A percentile compares a stretch with the other conserved stretches of the same genome.
Evolutionary conservation across 768 basidiomycete genomes (phyloP).

Genomic region (Imleria badia): DNA sequence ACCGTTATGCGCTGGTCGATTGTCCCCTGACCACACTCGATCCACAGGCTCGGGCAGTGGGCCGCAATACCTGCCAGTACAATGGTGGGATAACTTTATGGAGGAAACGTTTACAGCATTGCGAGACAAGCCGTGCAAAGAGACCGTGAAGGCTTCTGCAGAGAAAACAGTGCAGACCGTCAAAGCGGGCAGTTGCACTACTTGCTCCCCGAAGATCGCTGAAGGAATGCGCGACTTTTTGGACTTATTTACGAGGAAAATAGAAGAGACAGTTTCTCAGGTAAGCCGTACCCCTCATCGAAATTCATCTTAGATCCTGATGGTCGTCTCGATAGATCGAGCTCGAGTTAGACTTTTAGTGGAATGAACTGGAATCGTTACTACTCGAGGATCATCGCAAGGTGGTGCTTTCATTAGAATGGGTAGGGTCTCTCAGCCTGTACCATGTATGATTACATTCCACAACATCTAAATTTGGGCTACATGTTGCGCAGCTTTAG

Average conservation of each 20-base stretch:
- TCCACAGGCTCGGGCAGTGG: too few species aligned
- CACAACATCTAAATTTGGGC: neutral
- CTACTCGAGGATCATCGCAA: neutral
- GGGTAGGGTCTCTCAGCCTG: neutral
- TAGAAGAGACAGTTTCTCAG: too few species aligned
- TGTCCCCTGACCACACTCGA: too few species aligned
- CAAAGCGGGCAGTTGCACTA: neutral
- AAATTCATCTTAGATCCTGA: neutral
- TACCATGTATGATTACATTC: neutral
- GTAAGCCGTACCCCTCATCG: neutral
- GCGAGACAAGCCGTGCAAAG: neutral
- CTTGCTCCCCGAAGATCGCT: slow-evolving; percentile 1
- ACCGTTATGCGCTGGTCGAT: too few species aligned
- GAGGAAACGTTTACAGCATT: neutral
- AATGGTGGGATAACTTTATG: too few species aligned
- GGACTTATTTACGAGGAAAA: too few species aligned
- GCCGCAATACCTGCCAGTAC: slow-evolving; percentile 25
- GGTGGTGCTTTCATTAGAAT: neutral
- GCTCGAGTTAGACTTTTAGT: slow-evolving; percentile 2
- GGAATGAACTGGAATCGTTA: neutral
- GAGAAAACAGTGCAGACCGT: slow-evolving; percentile 1
- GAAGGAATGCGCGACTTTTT: slow-evolving; percentile 19
- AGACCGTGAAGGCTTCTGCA: neutral
- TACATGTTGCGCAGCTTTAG: too few species aligned
- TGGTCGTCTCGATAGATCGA: too few species aligned